Evolutionary conservation across 148 eudicot species (phyloP), one percentile per base, ranked within the genome.

Genomic region (Pharnaceum exiguum): DNA sequence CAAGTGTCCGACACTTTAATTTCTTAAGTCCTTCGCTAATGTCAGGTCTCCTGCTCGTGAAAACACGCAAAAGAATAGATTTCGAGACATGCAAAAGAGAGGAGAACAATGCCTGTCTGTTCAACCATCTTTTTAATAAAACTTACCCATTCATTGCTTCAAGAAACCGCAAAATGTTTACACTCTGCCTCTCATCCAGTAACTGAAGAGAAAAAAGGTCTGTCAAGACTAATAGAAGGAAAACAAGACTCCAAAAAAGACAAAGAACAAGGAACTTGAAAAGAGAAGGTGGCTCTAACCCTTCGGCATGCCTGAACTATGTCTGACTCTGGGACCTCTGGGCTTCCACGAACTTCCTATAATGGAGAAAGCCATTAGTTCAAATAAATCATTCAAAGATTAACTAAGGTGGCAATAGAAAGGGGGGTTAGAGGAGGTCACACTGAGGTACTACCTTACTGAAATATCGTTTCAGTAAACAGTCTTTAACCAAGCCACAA

Each of bases 261-360:
- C 36, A 19, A 23, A 10, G 24, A 39, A 23, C 48, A 36, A 3
- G 49, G 8, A n/a, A 61, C 26, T 10, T 27, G 52, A 46, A 53
- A 19, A 36, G 30, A 57, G 42, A 37, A 15, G 52, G 15, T 36
- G 61, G 52, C 36, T 79, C 89, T 77, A 38, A 94, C 99, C 79
- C 85, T 86, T 89, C 95, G 74, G 67, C 96, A 94, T 16, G 96
- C 89, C 75, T 80, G 93, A 78, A 86, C 99, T 62, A 84, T 82
- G 57, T 89, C 96, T 1, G 99, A 94, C 65, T 89, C 99, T 18
- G 79, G 89, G 62, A 77, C 65, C 30, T 94, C 96, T 26, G 73
- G 77, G 57, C 63, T 78, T 27, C 96, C 95, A 39, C 96, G 95
- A 59, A 84, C 89, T 82, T 84, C 99, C 99, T 94, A 57, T 63